phyloP scores from a whole-genome alignment of 805 yeast genomes.

The Diddensiella caesifluorescens region DNA sequence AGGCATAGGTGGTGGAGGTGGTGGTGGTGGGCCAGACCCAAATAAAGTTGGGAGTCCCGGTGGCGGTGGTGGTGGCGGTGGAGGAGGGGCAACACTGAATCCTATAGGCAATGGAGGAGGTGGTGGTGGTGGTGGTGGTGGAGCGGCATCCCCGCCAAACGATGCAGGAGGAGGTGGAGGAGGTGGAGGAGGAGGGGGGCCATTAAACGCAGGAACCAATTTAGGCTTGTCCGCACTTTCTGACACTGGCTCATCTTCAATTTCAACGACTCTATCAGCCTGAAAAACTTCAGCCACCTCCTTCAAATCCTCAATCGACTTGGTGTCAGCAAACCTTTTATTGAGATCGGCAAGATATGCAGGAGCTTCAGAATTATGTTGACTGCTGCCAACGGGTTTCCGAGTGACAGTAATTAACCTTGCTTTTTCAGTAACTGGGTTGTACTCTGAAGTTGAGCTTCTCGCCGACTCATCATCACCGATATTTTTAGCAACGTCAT shows the following conservation, averaged over 20 bases:
- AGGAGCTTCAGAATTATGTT: not conserved
- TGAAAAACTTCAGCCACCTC: conserved; percentile 1
- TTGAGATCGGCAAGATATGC: conserved; percentile 11
- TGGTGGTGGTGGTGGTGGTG: conserved; percentile 28
- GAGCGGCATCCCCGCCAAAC: conserved; percentile 24
- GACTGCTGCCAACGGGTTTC: not conserved
- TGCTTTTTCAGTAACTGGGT: conserved; percentile 18
- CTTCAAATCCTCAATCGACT: conserved; percentile 39
- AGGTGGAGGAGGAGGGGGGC: conserved; percentile 33
- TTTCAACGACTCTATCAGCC: not conserved
- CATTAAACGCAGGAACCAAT: conserved; percentile 14
- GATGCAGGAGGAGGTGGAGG: conserved; percentile 35
- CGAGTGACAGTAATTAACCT: conserved; percentile 20
- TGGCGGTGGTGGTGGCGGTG: conserved; percentile 29
- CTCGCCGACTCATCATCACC: conserved; percentile 7
- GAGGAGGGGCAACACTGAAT: conserved; percentile 26
- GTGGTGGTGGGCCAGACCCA: conserved; percentile 23
- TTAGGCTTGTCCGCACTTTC: conserved; percentile 24
- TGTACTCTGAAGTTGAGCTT: conserved; percentile 15
- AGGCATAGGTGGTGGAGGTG: conserved; percentile 26
- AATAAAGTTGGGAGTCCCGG: conserved; percentile 5
- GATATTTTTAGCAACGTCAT: conserved; percentile 49
- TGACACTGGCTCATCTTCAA: not conserved
- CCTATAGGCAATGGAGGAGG: conserved; percentile 19
- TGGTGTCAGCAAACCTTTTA: conserved; percentile 38